Evolutionary conservation across 305 asterid species (phyloP).

Genomic region (Ilex paraguariensis): DNA sequence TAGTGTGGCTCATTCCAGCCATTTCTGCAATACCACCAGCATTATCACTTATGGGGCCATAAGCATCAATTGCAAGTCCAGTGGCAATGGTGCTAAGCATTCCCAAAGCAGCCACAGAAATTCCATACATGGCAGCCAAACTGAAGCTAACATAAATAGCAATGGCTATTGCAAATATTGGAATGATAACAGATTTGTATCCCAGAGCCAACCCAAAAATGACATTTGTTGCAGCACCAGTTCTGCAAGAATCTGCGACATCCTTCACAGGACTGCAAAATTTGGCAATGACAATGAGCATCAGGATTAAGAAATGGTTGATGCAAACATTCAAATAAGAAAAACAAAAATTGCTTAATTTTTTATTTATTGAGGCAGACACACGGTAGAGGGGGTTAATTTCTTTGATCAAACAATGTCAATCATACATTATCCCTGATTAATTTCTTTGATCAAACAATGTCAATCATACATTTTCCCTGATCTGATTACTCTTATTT

Average conservation of each 20-base stretch:
- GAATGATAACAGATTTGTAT: conserved; percentile 17
- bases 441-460: too few relatives aligned
- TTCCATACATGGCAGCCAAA: conserved; percentile 17
- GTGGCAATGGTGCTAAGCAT: conserved; percentile 20
- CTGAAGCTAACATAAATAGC: conserved; percentile 14
- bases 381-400: too few relatives aligned
- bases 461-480: too few relatives aligned
- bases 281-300: conserved; percentile 1
- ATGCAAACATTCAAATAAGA: not conserved
- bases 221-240: conserved; percentile 17
- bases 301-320: too few relatives aligned
- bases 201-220: conserved; percentile 17
- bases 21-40: conserved; percentile 19
- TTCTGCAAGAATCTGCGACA: conserved; percentile 18
- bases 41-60: conserved; percentile 18
- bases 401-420: too few relatives aligned
- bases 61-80: conserved; percentile 15
- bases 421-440: too few relatives aligned
- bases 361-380: too few relatives aligned
- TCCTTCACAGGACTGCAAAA: conserved; percentile 13
- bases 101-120: conserved; percentile 18
- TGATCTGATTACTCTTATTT: too few relatives aligned
- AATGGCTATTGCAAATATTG: conserved; percentile 10
- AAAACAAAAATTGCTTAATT: too few relatives aligned
- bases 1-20: conserved; percentile 15